Evolutionary conservation across 1,139 yeast species (phyloP).

Genomic region (Wickerhamiella pararugosa): DNA sequence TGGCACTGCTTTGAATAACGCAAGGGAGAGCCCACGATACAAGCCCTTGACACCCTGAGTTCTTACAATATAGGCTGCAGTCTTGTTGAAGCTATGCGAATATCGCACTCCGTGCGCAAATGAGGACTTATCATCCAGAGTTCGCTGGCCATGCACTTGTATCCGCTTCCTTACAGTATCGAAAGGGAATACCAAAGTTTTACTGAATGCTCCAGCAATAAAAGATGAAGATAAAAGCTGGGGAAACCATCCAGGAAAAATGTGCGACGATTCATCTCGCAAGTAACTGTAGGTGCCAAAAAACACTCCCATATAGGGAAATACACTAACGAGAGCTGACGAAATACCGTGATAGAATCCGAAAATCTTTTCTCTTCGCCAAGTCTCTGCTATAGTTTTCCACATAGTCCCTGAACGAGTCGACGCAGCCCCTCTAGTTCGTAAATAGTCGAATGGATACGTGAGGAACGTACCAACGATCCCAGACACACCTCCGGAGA

Average conservation of each 20-base stretch:
- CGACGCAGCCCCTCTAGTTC: conserved; percentile 61
- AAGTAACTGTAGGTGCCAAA: conserved; percentile 46
- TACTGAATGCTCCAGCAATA: conserved; percentile 61
- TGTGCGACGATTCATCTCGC: conserved; percentile 8
- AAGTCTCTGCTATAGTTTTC: conserved; percentile 24
- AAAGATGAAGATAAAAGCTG: conserved; percentile 14
- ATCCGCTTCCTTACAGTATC: conserved; percentile 70
- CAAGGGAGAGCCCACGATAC: conserved; percentile 57
- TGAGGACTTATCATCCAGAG: conserved; percentile 14
- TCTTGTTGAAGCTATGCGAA: conserved; percentile 19
- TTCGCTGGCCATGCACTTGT: conserved; percentile 41
- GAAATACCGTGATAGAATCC: conserved; percentile 63
- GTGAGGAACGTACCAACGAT: conserved; percentile 53
- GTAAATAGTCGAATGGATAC: conserved; percentile 74
- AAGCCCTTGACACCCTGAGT: conserved; percentile 52
- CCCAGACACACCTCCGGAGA: conserved; percentile 72
- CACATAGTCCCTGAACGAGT: conserved; percentile 24
- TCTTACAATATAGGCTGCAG: conserved; percentile 29
- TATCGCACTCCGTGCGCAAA: conserved; percentile 18
- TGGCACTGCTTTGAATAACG: conserved; percentile 29
- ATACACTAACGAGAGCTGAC: conserved; percentile 49
- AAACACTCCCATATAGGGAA: conserved; percentile 52
- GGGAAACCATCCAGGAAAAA: conserved; percentile 11
- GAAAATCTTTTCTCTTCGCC: conserved; percentile 39
- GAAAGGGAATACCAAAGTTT: conserved; percentile 65